Evolutionary conservation across 2,329 filamentous ascomycete genomes (phyloP), one percentile per base, ranked within the genome.

Genomic region (Talaromyces sp.): DNA sequence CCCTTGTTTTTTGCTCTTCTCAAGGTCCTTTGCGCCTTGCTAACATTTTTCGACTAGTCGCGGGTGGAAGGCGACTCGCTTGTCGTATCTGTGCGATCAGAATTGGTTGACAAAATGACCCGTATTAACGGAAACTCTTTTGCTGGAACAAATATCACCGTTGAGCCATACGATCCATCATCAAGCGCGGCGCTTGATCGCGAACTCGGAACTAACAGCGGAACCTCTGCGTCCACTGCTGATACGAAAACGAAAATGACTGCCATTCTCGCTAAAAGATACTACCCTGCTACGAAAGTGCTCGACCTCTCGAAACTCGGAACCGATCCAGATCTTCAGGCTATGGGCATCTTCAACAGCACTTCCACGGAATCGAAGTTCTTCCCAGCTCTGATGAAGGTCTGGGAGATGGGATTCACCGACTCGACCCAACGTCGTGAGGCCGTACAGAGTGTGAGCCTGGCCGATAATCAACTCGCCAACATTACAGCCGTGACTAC

Each of bases 351-450:
- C 65, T 91, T 96, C 69, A 82, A 85, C 56, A 84, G 78, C 54
- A 83, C 82, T 53, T 85, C 87, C 3, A 86, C 86, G 1, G 86
- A 89, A 41, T 83, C 88, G 58, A 99, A 97, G 71, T 89, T 96
- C 57, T 97, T 97, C 75, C 90, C 89, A 47, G 93, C 90, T 1
- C 80, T 97, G 56, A 96, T 97, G 89, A 86, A 85, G 54, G 86
- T 97, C 42, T 91, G 90, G 69, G 86, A 95, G 48, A 78, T 84
- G 55, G 82, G 88, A 16, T 96, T 96, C 76, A 86, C 87, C 61
- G 86, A 82, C 2, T 69, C 82, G 11, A 80, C 87, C 55, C 86
- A 88, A 45, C 92, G 92, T 70, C 83, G 86, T 45, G 87, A 91
- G 42, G 87, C 88, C 4, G 87, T 99, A 44, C 79, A 87, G 58